Conservation (phyloP, 2,329 filamentous ascomycete genomes). For the Aspergillus fijiensis region DNA sequence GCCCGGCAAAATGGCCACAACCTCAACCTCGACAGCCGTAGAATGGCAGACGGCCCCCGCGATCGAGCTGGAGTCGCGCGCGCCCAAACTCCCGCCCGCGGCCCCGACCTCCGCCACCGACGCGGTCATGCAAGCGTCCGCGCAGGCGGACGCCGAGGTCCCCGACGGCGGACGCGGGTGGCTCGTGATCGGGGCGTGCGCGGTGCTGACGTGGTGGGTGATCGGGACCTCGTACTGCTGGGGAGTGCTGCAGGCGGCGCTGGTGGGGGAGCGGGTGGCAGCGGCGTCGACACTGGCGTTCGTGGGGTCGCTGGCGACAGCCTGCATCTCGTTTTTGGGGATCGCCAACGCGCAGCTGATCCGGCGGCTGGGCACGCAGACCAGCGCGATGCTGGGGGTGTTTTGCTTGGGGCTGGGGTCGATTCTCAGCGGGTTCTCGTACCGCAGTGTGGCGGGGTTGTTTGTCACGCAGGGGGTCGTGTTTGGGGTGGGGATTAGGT, state of each 20-base stretch:
- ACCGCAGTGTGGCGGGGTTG: slow-evolving; percentile 47
- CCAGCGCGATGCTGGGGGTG: slow-evolving; percentile 52
- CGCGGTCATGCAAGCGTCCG: slow-evolving; percentile 46
- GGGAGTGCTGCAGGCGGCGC: slow-evolving; percentile 60
- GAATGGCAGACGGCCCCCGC: neutral
- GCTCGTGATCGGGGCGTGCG: slow-evolving; percentile 52
- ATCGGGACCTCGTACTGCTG: slow-evolving; percentile 59
- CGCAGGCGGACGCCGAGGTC: slow-evolving; percentile 45
- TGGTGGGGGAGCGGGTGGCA: slow-evolving; percentile 51
- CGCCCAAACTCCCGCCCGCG: neutral
- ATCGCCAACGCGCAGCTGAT: slow-evolving; percentile 56
- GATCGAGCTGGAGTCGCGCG: slow-evolving; percentile 2
- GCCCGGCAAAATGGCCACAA: neutral
- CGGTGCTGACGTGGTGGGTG: slow-evolving; percentile 57
- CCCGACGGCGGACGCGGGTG: slow-evolving; percentile 32
- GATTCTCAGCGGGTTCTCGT: slow-evolving; percentile 50
- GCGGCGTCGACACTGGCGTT: slow-evolving; percentile 58
- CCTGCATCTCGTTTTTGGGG: slow-evolving; percentile 53
- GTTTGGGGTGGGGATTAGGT: slow-evolving; percentile 48
- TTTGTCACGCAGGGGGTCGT: slow-evolving; percentile 53
- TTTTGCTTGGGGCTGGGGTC: slow-evolving; percentile 52
- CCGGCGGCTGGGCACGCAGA: slow-evolving; percentile 49
- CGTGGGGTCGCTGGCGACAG: slow-evolving; percentile 55
- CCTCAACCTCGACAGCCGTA: neutral
- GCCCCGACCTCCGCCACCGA: slow-evolving; percentile 15